phyloP scores from a whole-genome alignment of 768 basidiomycete species.

The Tricholomella constricta region DNA sequence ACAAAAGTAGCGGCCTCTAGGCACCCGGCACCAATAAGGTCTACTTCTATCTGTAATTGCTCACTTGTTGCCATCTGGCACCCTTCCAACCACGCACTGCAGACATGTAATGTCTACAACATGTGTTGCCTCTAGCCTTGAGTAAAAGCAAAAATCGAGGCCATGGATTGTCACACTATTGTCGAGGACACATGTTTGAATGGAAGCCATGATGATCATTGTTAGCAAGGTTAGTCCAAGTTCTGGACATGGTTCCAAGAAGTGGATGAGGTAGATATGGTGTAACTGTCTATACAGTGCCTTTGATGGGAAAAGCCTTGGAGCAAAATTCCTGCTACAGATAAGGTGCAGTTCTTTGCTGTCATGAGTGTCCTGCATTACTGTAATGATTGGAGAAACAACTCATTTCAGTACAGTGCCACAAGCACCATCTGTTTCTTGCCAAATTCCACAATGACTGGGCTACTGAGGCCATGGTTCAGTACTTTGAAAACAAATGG shows the following conservation, averaged over 20 bases:
- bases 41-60: constrained; percentile 8
- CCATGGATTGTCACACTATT: constrained; percentile 1
- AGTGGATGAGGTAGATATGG: constrained; percentile 21
- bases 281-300: constrained; percentile 35
- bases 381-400: background rate
- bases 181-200: constrained; percentile 19
- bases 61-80: constrained; percentile 2
- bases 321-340: constrained; percentile 11
- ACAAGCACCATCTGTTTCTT: constrained; percentile 11
- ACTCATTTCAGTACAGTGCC: constrained; percentile 4
- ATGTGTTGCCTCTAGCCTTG: constrained; percentile 11
- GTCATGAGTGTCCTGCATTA: constrained; percentile 9
- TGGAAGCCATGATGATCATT: constrained; percentile 26
- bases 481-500: constrained; percentile 22
- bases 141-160: constrained; percentile 24
- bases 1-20: too few species aligned
- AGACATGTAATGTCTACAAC: constrained; percentile 26
- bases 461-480: constrained; percentile 25
- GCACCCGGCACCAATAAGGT: too few species aligned
- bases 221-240: too few species aligned
- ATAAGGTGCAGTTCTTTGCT: constrained; percentile 16
- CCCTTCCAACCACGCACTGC: constrained; percentile 24
- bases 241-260: background rate
- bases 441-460: constrained; percentile 21
- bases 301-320: background rate